These are phyloP conservation scores for Lepiota brunneoincarnata DNA, from an alignment of 768 basidiomycete species.

Conservation along the genomic window DNA sequence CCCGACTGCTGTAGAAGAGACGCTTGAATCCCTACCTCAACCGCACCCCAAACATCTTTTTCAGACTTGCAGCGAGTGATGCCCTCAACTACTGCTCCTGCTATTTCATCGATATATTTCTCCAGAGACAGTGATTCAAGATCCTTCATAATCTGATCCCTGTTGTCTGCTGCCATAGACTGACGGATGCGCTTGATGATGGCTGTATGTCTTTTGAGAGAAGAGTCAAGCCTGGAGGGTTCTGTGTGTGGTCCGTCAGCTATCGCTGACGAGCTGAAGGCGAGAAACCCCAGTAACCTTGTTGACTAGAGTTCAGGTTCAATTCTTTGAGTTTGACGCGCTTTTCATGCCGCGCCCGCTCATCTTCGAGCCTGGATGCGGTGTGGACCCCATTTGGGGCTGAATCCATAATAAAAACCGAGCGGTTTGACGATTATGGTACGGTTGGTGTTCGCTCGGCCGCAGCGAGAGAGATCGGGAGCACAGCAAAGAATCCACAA, in stretches of 20 bases:
- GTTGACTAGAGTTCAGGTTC: conserved; percentile 46
- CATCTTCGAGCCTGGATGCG: conserved; percentile 37
- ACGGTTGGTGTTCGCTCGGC: too few relatives aligned
- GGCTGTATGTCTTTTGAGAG: conserved; percentile 93
- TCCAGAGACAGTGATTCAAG: conserved; percentile 86
- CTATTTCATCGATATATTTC: conserved; percentile 96
- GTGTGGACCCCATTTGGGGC: conserved; percentile 22
- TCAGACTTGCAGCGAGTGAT: conserved; percentile 86
- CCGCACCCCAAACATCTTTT: conserved; percentile 87
- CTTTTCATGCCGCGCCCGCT: conserved; percentile 48
- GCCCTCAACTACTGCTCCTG: conserved; percentile 84
- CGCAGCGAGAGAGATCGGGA: too few relatives aligned
- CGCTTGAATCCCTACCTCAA: conserved; percentile 61
- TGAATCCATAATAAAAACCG: conserved; percentile 31
- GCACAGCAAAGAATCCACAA: too few relatives aligned
- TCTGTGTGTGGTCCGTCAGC: conserved; percentile 36
- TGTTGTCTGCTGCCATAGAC: conserved; percentile 78
- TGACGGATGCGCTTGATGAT: conserved; percentile 92
- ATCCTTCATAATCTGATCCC: conserved; percentile 89
- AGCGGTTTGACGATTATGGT: too few relatives aligned
- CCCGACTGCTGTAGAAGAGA: conserved; percentile 1
- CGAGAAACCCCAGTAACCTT: conserved; percentile 37
- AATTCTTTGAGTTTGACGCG: conserved; percentile 57
- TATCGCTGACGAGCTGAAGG: background rate
- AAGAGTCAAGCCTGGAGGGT: conserved; percentile 82